Evolutionary conservation across 1,284 basidiomycete species (phyloP), one percentile per base, ranked within the genome.

Genomic region (Cutaneotrichosporon arboriforme): DNA sequence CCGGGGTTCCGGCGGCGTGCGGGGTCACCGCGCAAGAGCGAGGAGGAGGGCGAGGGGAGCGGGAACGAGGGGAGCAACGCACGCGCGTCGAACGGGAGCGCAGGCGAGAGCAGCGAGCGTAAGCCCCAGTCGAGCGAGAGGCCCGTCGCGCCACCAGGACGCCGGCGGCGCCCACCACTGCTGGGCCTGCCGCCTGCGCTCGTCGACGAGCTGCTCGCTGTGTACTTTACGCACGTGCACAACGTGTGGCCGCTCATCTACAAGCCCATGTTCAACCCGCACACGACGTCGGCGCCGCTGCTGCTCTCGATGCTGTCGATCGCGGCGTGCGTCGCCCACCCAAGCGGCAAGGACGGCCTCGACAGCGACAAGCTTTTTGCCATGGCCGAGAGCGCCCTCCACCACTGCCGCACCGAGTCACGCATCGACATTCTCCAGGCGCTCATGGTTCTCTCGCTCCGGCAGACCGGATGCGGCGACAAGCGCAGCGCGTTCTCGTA

Each of bases 281-380:
- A 67, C 38, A 58, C 61, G n/a, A 57, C 62, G 5, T 62, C 64
- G 1, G 47, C 62, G 8, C 65, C 61, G 4, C 60, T 74, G 1
- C 59, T 74, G 0, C 62, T 68, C 9, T 61, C 69, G 38, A 73
- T 73, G 64, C 60, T 72, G 4, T 62, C 66, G 8, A 64, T 72
- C 15, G 67, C 72, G 4, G 54, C 66, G 2, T 73, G 68, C 43
- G 60, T 73, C n/a, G 61, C 63, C 1, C 56, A 60, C 17, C 35
- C 61, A 26, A 83, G 87, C 66, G 33, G 26, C 1, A 83, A 87
- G 61, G 85, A 84, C 51, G 77, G 77, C 4, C 82, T 89, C 73
- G 77, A 73, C 2, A 81, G 84, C 1, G 85, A 89, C 66, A 77
- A 79, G 48, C 75, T 90, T 4, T 69, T 67, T 44, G 45, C 40